Evolutionary conservation across 2,329 filamentous ascomycete genomes (phyloP).

Genomic region (Neophaeococcomyces mojaviensis): DNA sequence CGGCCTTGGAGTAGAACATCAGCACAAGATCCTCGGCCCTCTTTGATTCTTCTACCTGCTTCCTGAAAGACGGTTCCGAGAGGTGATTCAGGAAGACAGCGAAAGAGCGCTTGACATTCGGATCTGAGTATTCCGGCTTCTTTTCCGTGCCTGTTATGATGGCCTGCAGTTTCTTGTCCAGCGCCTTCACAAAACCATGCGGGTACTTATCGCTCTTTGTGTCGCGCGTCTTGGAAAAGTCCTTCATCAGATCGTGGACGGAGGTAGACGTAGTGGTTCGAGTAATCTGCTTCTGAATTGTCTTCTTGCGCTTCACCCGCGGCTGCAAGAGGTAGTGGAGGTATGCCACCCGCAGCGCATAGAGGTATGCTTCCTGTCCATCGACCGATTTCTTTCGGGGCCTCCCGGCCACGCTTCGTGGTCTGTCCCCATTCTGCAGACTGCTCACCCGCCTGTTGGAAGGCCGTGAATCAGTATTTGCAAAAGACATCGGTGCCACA

Average conservation of each 20-base stretch:
- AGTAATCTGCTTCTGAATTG: slow-evolving; percentile 55
- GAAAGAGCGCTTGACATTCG: slow-evolving; percentile 87
- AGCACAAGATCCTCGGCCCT: slow-evolving; percentile 86
- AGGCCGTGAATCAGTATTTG: slow-evolving; percentile 38
- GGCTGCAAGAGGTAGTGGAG: slow-evolving; percentile 90
- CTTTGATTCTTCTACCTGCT: slow-evolving; percentile 87
- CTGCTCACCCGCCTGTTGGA: slow-evolving; percentile 41
- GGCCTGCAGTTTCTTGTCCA: slow-evolving; percentile 71
- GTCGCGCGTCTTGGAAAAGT: slow-evolving; percentile 64
- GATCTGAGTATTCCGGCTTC: slow-evolving; percentile 81
- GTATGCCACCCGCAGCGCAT: slow-evolving; percentile 82
- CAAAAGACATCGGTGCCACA: slow-evolving; percentile 36
- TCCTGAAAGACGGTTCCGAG: slow-evolving; percentile 79
- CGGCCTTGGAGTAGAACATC: slow-evolving; percentile 93
- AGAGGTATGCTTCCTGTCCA: slow-evolving; percentile 78
- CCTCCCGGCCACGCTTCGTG: slow-evolving; percentile 37
- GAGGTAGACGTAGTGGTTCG: slow-evolving; percentile 57
- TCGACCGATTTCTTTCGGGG: slow-evolving; percentile 37
- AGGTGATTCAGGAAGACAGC: slow-evolving; percentile 90
- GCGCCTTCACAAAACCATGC: slow-evolving; percentile 61
- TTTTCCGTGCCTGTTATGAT: slow-evolving; percentile 75
- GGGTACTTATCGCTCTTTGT: slow-evolving; percentile 64
- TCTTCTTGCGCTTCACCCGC: slow-evolving; percentile 80
- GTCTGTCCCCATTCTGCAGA: slow-evolving; percentile 35
- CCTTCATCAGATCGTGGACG: slow-evolving; percentile 78